Evolutionary conservation across 1,139 yeast genomes (phyloP), one percentile per base, ranked within the genome.

Genomic region (Lodderomyces jiufengensis): DNA sequence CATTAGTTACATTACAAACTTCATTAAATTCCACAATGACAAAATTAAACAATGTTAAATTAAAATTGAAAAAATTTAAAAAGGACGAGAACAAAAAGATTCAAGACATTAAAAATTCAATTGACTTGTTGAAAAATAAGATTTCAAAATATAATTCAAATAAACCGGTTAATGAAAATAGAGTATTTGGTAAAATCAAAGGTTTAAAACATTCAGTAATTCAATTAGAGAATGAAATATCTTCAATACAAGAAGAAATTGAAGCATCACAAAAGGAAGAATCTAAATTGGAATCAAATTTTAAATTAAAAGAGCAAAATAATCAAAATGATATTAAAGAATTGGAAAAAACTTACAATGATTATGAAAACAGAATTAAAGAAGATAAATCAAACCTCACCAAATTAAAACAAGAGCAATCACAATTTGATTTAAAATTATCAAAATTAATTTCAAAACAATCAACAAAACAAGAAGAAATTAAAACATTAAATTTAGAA

Each of bases 11-110:
- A 0, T 62, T 83, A 30, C 82, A 79, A 50, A 74, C 74, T 35
- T 78, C 86, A 33, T 73, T 83, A 34, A 61, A 72, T 24, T 75
- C 87, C 0, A 76, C 86, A 0, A 72, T 78, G 44, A 73, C 74
- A 20, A 76, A 73, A 38, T 59, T 80, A 38, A 64, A 67, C 23
- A 66, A 70, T 32, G 75, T 76, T 41, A 73, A 71, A 47, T 43
- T 61, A 4, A 74, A 72, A 41, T 53, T 76, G 47, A 80, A 76
- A 54, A 82, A 80, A 47, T 59, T 73, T 38, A 80, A 80, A 52
- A 74, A 70, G 43, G 90, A 83, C 39, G 77, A 80, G 50, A 69
- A 73, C 45, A 80, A 78, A 46, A 71, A 70, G 48, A 55, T 76
- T 18, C 54, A 67, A 10, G 73, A 79, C 4, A 55, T 75, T 35